Conservation (phyloP, 768 basidiomycete species). For the Rhizopogon vesiculosus region DNA sequence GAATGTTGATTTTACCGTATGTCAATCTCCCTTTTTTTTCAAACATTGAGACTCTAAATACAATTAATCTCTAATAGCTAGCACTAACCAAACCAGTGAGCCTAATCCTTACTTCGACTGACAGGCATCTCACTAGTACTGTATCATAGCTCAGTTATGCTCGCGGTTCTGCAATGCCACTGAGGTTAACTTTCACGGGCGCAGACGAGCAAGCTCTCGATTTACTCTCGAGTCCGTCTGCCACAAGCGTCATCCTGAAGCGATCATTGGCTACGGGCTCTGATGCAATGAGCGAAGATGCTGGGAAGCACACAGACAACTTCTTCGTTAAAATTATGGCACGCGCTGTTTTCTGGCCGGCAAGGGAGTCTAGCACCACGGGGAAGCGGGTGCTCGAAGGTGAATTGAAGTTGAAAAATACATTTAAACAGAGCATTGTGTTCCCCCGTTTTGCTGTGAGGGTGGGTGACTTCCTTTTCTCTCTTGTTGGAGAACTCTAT, state of each 20-base stretch:
- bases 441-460: constrained; percentile 44
- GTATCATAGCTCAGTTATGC: constrained; percentile 41
- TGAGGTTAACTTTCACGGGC: constrained; percentile 42
- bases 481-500: neutral
- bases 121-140: neutral
- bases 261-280: constrained; percentile 46
- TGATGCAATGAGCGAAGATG: constrained; percentile 37
- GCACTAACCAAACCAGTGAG: constrained; percentile 47
- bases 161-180: constrained; percentile 46
- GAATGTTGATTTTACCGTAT: constrained; percentile 27
- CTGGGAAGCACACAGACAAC: constrained; percentile 38
- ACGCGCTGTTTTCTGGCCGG: constrained; percentile 45
- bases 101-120: neutral
- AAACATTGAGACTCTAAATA: neutral
- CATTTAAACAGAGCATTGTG: constrained; percentile 37
- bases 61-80: constrained; percentile 25
- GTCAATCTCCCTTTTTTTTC: constrained; percentile 6
- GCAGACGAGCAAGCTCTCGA: constrained; percentile 46
- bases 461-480: constrained; percentile 27
- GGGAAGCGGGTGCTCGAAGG: constrained; percentile 40
- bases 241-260: constrained; percentile 38
- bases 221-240: constrained; percentile 36
- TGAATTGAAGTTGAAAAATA: constrained; percentile 44
- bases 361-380: constrained; percentile 17
- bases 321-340: constrained; percentile 38